Conservation (phyloP, 75 land plant genomes). For the Adiantum capillusveneris region DNA sequence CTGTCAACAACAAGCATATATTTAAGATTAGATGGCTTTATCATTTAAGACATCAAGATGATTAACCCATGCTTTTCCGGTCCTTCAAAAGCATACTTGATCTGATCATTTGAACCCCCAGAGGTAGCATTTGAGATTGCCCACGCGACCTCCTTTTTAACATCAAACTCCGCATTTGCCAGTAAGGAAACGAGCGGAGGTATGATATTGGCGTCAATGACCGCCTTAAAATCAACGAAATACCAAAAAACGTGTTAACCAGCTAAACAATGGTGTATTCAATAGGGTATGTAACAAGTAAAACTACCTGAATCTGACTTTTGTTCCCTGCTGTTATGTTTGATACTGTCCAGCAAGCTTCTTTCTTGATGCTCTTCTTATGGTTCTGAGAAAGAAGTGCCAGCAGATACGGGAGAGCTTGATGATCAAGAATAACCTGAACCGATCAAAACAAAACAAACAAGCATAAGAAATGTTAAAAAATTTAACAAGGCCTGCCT, state of each 20-base stretch:
- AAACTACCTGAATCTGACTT: constrained; percentile 63
- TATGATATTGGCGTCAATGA: constrained; percentile 71
- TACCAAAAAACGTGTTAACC: neutral
- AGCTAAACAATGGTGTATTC: neutral
- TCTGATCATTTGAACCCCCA: constrained; percentile 68
- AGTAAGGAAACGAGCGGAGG: constrained; percentile 59
- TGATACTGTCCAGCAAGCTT: constrained; percentile 68
- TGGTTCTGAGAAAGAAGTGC: constrained; percentile 37
- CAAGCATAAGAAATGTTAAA: neutral
- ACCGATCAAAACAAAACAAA: neutral
- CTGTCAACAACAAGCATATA: constrained; percentile 15
- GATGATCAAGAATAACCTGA: constrained; percentile 47
- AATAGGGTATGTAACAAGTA: neutral
- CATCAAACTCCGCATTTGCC: constrained; percentile 66
- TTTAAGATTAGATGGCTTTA: neutral
- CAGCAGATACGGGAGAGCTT: constrained; percentile 50
- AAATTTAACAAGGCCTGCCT: no score
- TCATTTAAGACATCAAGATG: neutral
- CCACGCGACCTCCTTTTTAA: constrained; percentile 90
- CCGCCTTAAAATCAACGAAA: constrained; percentile 39
- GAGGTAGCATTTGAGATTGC: constrained; percentile 86
- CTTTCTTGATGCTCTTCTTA: constrained; percentile 68
- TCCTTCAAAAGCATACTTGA: constrained; percentile 44
- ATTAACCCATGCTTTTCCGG: neutral
- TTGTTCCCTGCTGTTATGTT: constrained; percentile 78